Conservation (phyloP, 352 stramenopile species). For the Phytophthora uliginosa region DNA sequence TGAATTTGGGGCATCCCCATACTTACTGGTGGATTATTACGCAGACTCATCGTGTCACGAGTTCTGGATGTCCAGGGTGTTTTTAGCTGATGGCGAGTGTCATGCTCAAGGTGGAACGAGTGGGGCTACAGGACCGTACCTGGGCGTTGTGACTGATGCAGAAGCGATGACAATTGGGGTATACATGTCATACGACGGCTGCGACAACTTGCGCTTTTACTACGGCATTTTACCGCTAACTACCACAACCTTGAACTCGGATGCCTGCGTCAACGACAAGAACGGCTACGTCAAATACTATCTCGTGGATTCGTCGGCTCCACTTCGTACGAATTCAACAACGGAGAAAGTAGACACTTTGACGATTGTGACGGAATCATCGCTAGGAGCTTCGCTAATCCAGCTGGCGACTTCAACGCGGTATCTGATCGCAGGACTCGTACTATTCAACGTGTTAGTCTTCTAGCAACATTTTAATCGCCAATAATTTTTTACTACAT, state of each 20-base stretch:
- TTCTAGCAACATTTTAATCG: not conserved
- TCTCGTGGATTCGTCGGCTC: not conserved
- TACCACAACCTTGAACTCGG: not conserved
- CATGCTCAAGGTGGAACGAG: not conserved
- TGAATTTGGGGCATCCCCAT: not conserved
- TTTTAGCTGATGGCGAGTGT: not conserved
- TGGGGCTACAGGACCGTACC: not conserved
- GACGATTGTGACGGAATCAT: not conserved
- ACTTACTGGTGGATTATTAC: not conserved
- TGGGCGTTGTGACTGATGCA: not conserved
- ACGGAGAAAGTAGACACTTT: not conserved
- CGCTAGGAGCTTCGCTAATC: not conserved
- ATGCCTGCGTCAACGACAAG: not conserved
- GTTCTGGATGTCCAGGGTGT: not conserved
- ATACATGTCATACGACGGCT: not conserved
- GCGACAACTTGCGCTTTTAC: not conserved
- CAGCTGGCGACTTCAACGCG: not conserved
- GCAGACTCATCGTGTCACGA: not conserved
- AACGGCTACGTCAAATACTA: not conserved
- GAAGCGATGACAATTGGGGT: not conserved
- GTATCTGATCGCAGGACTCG: not conserved
- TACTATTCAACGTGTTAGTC: not conserved
- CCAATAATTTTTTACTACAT: too few relatives aligned
- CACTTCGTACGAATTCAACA: not conserved
- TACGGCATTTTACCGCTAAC: not conserved